Conservation (phyloP, 139 green algal genomes). For the Zygnema cylindricum region DNA sequence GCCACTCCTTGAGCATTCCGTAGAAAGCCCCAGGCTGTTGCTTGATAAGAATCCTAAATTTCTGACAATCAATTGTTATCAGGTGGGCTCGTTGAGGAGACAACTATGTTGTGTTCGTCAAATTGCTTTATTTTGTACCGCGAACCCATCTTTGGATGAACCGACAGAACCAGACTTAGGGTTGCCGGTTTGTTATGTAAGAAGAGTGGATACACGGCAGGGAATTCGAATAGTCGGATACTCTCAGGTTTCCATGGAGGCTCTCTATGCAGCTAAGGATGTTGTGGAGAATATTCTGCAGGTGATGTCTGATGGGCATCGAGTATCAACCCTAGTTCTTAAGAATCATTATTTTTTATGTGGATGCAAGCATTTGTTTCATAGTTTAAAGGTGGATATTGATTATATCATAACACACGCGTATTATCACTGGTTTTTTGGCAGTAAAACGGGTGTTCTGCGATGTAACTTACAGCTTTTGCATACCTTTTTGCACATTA, state of each 20-base stretch:
- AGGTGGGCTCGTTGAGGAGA: neutral
- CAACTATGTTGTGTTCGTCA: constrained; percentile 8
- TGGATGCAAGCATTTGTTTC: too few species aligned
- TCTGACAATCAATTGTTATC: neutral
- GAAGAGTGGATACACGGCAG: neutral
- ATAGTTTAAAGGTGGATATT: too few species aligned
- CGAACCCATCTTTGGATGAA: neutral
- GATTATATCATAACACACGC: too few species aligned
- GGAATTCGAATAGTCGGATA: constrained; percentile 22
- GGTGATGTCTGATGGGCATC: neutral
- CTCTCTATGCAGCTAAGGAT: constrained; percentile 35
- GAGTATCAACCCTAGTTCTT: too few species aligned
- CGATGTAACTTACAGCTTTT: too few species aligned
- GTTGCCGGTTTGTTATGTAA: constrained; percentile 13
- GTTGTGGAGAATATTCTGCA: constrained; percentile 63
- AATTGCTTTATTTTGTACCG: neutral
- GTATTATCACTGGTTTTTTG: too few species aligned
- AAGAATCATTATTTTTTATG: too few species aligned
- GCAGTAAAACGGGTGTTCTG: too few species aligned
- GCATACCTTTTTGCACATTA: too few species aligned
- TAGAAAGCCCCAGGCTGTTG: neutral
- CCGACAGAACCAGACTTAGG: neutral
- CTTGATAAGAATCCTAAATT: neutral
- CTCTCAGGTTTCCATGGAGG: neutral
- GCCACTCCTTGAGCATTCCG: neutral